Percentiles rank a stretch among this genome's conserved stretches.
Evolutionary conservation across 176 grass and related monocot species (phyloP).

Genomic region (Leersia perrieri): DNA sequence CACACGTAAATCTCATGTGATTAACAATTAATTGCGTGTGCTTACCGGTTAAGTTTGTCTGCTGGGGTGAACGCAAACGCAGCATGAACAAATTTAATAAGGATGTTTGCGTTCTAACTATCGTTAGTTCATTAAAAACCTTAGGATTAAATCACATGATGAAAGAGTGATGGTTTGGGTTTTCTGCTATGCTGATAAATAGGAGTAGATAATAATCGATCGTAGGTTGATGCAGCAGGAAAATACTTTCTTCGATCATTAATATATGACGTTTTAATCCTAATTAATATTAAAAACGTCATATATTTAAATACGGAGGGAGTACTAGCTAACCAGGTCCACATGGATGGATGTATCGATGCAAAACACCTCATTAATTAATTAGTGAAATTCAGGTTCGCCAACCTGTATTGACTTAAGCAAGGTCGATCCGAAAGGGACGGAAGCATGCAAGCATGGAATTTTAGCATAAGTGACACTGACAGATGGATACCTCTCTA

Average conservation of each 20-base stretch:
- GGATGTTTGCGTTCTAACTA: not conserved
- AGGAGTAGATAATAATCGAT: too few relatives aligned
- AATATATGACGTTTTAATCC: too few relatives aligned
- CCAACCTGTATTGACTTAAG: slow-evolving; percentile 19
- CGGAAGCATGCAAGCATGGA: not conserved
- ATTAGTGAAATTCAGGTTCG: not conserved
- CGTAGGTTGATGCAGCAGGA: too few relatives aligned
- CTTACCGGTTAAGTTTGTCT: not conserved
- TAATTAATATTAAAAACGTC: too few relatives aligned
- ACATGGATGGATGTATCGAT: not conserved
- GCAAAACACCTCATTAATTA: not conserved
- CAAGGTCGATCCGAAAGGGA: not conserved
- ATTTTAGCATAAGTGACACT: not conserved
- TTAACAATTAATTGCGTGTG: not conserved
- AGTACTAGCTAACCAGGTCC: not conserved
- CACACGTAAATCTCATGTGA: not conserved
- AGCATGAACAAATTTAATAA: not conserved
- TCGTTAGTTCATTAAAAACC: not conserved
- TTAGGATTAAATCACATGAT: not conserved
- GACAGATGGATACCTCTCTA: not conserved
- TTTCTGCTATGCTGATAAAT: too few relatives aligned
- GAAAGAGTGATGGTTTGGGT: not conserved
- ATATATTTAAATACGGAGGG: too few relatives aligned
- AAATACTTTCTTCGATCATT: too few relatives aligned
- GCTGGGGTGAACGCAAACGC: not conserved